These are phyloP conservation scores for Euclidium syriacum DNA, from an alignment of 345 rosid species.

Conservation along the genomic window DNA sequence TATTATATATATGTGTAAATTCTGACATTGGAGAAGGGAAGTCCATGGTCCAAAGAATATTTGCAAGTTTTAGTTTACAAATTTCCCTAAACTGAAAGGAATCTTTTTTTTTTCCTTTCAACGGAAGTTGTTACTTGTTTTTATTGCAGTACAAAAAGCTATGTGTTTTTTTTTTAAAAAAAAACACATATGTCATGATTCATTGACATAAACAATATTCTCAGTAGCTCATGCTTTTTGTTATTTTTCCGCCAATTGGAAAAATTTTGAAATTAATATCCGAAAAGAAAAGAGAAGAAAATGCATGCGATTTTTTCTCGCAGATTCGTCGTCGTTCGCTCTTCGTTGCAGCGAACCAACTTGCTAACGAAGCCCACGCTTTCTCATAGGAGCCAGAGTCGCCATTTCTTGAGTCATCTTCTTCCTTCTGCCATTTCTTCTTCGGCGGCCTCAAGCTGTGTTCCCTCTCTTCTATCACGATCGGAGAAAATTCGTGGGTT, in stretches of 20 bases:
- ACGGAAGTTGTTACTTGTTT: too few relatives aligned
- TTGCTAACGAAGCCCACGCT: background rate
- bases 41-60: too few relatives aligned
- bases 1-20: too few relatives aligned
- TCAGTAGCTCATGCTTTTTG: background rate
- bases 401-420: constrained; percentile 7
- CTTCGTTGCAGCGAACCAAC: constrained; percentile 27
- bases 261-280: too few relatives aligned
- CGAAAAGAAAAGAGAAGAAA: background rate
- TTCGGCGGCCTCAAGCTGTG: background rate
- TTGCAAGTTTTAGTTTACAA: too few relatives aligned
- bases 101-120: background rate
- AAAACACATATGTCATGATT: background rate
- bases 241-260: constrained; percentile 1
- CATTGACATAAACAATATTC: too few relatives aligned
- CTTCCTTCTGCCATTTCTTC: constrained; percentile 2
- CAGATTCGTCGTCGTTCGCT: constrained; percentile 15
- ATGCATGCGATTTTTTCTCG: constrained; percentile 40
- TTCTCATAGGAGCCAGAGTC: constrained; percentile 8
- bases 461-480: constrained; percentile 22
- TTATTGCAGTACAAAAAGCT: too few relatives aligned
- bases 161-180: background rate
- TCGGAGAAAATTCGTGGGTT: constrained; percentile 27
- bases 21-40: too few relatives aligned
- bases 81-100: too few relatives aligned